Evolutionary conservation across 371 early-diverging fungal species (phyloP).

Genomic region (Zopfochytrium polystomum): DNA sequence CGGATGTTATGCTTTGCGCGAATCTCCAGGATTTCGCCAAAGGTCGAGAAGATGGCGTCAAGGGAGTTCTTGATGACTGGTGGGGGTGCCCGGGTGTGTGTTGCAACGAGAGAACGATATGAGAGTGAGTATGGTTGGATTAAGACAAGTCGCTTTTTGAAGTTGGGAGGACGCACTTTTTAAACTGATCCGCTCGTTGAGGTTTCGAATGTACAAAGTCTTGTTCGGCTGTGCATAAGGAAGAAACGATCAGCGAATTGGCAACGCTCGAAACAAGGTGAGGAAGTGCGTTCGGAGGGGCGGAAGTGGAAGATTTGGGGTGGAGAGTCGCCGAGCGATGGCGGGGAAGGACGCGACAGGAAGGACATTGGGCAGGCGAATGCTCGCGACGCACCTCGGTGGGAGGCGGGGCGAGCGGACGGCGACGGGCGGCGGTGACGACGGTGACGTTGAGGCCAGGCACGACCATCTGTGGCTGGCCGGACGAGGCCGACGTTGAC

Average conservation of each 20-base stretch:
- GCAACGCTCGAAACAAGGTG: background rate
- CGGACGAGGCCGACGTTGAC: too few species aligned
- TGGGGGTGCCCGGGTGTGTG: background rate
- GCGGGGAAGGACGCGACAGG: too few species aligned
- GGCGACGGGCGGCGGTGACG: slow-evolving; percentile 29
- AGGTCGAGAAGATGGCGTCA: slow-evolving; percentile 52
- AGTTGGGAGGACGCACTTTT: slow-evolving; percentile 51
- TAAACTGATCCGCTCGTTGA: slow-evolving; percentile 82
- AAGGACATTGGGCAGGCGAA: slow-evolving; percentile 4
- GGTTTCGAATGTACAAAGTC: slow-evolving; percentile 85
- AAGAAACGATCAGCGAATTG: background rate
- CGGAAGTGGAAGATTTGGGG: background rate
- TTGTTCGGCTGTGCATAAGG: slow-evolving; percentile 37
- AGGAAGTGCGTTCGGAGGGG: background rate
- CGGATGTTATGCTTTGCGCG: slow-evolving; percentile 64
- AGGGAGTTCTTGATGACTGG: slow-evolving; percentile 42
- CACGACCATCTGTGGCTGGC: slow-evolving; percentile 18
- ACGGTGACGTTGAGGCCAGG: slow-evolving; percentile 30
- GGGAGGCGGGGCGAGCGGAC: slow-evolving; percentile 37
- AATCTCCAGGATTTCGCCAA: slow-evolving; percentile 65
- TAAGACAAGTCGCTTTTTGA: background rate
- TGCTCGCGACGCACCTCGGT: slow-evolving; percentile 33
- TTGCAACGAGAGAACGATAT: background rate
- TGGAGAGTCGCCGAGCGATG: background rate
- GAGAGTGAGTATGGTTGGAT: background rate